Evolutionary conservation across 2,329 filamentous ascomycete species (phyloP).

Genomic region (Chlorencoelia australis): DNA sequence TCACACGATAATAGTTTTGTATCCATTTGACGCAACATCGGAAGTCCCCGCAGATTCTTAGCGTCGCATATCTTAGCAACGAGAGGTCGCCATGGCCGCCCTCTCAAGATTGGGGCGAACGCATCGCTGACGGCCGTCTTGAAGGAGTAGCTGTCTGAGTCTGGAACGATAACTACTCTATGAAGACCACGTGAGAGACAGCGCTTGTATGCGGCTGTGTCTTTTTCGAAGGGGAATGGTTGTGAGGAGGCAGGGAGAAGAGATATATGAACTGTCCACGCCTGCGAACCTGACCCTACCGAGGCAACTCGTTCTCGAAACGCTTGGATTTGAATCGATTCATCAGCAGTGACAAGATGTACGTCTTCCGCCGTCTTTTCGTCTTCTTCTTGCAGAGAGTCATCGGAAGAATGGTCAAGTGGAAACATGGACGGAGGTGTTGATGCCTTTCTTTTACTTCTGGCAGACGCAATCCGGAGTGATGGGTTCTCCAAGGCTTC

Average conservation of each 20-base stretch:
- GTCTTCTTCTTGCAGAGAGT: too few relatives aligned
- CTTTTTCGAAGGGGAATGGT: constrained; percentile 51
- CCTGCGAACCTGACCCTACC: constrained; percentile 25
- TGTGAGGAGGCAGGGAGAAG: constrained; percentile 43
- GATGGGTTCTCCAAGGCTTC: constrained; percentile 18
- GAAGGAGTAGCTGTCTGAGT: constrained; percentile 40
- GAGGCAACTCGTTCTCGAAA: constrained; percentile 17
- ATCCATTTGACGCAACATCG: constrained; percentile 48
- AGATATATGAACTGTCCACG: constrained; percentile 52
- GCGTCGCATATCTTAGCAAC: constrained; percentile 49
- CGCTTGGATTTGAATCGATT: constrained; percentile 13
- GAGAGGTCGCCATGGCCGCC: constrained; percentile 46
- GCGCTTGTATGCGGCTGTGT: constrained; percentile 50
- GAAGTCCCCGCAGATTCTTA: constrained; percentile 42
- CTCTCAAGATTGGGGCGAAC: constrained; percentile 40
- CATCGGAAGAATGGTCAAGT: too few relatives aligned
- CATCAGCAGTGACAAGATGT: constrained; percentile 10
- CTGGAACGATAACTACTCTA: constrained; percentile 44
- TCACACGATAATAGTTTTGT: constrained; percentile 31
- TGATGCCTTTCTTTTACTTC: constrained; percentile 21
- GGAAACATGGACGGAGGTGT: constrained; percentile 20
- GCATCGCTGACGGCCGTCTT: constrained; percentile 37
- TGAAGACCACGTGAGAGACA: constrained; percentile 51
- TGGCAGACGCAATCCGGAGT: constrained; percentile 2
- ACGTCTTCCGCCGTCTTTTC: too few relatives aligned